phyloP scores from a whole-genome alignment of 139 green algal genomes.

The Volvox africanus region DNA sequence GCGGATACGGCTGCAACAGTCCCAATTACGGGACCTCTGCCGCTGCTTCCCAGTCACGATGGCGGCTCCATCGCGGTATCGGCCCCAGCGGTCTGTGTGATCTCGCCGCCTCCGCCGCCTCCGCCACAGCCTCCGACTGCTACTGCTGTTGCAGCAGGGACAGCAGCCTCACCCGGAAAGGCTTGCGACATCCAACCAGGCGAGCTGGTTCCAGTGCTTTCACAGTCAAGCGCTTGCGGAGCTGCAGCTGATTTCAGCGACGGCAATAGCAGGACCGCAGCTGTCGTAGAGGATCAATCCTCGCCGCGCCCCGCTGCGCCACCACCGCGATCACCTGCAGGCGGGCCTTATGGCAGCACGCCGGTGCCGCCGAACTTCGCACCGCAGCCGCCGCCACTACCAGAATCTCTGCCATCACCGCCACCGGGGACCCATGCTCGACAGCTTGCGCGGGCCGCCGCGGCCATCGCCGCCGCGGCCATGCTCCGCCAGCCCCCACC shows the following conservation, averaged over 20 bases:
- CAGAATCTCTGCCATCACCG: background rate
- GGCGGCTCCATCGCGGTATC: background rate
- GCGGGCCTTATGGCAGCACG: no score
- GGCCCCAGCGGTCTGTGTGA: background rate
- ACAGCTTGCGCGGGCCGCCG: background rate
- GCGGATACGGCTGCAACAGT: background rate
- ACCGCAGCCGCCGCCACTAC: background rate
- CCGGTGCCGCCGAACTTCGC: no score
- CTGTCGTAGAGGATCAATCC: background rate
- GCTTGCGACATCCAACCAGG: background rate
- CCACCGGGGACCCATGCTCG: background rate
- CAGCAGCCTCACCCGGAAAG: background rate
- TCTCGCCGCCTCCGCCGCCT: background rate
- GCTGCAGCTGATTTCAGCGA: background rate
- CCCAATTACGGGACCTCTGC: background rate
- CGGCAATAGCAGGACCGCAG: background rate
- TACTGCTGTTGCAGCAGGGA: background rate
- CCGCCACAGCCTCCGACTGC: background rate
- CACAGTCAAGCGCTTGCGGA: background rate
- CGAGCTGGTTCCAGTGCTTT: background rate
- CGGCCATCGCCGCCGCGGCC: constrained; percentile 20
- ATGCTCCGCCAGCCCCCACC: constrained; percentile 8
- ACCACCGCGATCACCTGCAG: no score
- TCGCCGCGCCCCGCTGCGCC: background rate
- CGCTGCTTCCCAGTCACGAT: background rate